Evolutionary conservation across 2,329 filamentous ascomycete genomes (phyloP).

Genomic region (Xylariaceae sp.): DNA sequence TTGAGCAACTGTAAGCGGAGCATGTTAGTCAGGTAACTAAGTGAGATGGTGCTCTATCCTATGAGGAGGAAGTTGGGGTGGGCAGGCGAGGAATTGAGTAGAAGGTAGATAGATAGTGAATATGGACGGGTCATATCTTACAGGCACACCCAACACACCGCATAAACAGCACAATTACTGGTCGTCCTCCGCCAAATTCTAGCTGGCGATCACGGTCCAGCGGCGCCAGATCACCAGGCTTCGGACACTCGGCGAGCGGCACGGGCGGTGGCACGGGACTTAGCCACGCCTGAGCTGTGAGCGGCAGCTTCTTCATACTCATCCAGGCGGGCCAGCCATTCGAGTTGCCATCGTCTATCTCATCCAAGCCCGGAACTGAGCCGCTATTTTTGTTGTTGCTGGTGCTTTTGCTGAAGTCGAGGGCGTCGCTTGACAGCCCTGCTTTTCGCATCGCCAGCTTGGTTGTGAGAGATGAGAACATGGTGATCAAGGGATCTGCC

Average conservation of each 20-base stretch:
- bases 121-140: constrained; percentile 27
- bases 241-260: constrained; percentile 40
- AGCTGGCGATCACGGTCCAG: constrained; percentile 42
- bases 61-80: constrained; percentile 3
- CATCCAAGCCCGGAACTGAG: constrained; percentile 25
- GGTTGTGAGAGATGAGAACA: constrained; percentile 53
- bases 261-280: constrained; percentile 47
- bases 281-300: constrained; percentile 51
- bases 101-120: constrained; percentile 1
- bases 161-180: constrained; percentile 46
- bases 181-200: constrained; percentile 38
- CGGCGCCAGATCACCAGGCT: constrained; percentile 44
- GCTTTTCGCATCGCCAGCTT: constrained; percentile 56
- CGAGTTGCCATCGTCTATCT: constrained; percentile 18
- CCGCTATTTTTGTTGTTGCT: constrained; percentile 16
- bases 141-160: constrained; percentile 54
- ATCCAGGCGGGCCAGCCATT: constrained; percentile 41
- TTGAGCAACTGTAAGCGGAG: constrained; percentile 41
- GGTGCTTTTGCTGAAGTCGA: constrained; percentile 38
- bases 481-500: constrained; percentile 28
- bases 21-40: constrained; percentile 3
- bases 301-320: constrained; percentile 43
- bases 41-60: background rate
- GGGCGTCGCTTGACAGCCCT: constrained; percentile 47
- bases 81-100: background rate